Conservation (phyloP, 192 early-diverging fungal species). For the Backusella sp. region DNA sequence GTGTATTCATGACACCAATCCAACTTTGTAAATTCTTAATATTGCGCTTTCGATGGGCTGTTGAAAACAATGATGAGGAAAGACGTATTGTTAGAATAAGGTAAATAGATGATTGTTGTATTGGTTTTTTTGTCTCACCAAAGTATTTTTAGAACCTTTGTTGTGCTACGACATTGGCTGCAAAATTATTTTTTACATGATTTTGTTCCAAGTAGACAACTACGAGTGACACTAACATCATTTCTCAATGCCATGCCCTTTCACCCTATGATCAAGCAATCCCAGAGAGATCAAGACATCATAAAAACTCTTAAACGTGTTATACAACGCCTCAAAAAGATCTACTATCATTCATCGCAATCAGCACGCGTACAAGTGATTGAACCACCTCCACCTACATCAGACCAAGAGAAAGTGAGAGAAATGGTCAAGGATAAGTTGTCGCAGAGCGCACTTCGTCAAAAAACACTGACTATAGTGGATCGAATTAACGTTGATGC, state of each 20-base stretch:
- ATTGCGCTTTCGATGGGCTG: slow-evolving; percentile 54
- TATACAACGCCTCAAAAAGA: slow-evolving; percentile 30
- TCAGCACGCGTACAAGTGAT: slow-evolving; percentile 31
- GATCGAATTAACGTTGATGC: slow-evolving; percentile 21
- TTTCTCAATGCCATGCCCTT: slow-evolving; percentile 39
- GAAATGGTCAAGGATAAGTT: slow-evolving; percentile 29
- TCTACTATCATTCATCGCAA: slow-evolving; percentile 23
- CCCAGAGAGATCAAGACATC: slow-evolving; percentile 51
- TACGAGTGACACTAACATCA: slow-evolving; percentile 39
- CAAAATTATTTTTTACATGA: slow-evolving; percentile 59
- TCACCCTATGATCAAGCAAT: slow-evolving; percentile 38
- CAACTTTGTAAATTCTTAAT: slow-evolving; percentile 53
- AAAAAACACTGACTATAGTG: slow-evolving; percentile 22
- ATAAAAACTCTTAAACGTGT: slow-evolving; percentile 44
- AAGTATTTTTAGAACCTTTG: slow-evolving; percentile 43
- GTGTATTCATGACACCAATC: slow-evolving; percentile 54
- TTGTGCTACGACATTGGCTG: slow-evolving; percentile 60
- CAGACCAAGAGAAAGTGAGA: slow-evolving; percentile 30
- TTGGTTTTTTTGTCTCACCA: not conserved
- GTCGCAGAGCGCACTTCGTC: slow-evolving; percentile 14
- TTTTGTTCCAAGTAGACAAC: slow-evolving; percentile 41
- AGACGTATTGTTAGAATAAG: slow-evolving; percentile 54
- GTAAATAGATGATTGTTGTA: slow-evolving; percentile 2
- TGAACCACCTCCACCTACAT: slow-evolving; percentile 29
- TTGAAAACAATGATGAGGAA: slow-evolving; percentile 45